Base-by-base conservation (phyloP, 352 stramenopile genomes). In the Phytopythium chamaehyphon region DNA sequence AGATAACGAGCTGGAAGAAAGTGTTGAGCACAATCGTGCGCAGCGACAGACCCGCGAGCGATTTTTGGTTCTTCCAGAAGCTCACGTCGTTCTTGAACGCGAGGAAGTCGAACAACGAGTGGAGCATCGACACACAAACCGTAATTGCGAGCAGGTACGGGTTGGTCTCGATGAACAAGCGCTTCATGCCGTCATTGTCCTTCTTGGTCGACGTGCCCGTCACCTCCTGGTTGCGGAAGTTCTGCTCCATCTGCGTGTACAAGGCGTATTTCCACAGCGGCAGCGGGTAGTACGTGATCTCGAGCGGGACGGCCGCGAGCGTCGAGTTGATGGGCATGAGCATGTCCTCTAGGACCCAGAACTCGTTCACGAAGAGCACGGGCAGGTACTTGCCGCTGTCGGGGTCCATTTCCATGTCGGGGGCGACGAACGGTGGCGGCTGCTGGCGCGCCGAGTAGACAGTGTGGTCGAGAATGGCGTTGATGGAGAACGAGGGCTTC, bases 11-110 rank as follows among this genome's bases (percentile, higher is more conserved):
- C 71, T 98, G 95, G 71, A 98, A 98, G 59, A 99, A 90, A 66
- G 96, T 92, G 64, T 99, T 98, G 36, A 98, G 78, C 62, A 96
- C 92, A 18, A 99, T 76, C 8, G 90, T 93, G 40, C 95, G 81
- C 26, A 98, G 79, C 55, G 86, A 98, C 8, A 99, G 68, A 1
- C 97, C 97, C 26, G 90, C 93, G 19, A 99, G 80, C 61, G 90
- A 98, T 46, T 98, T 98, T 57, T 99, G 97, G 52, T 97, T 96
- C 42, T 87, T 78, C 97, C 97, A 99, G 71, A 99, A 99, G 42
- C 86, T 92, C 56, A 99, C 95, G 70, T 99, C 97, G 62, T 96
- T 98, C 67, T 98, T 98, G 69, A 99, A 99, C 11, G 97, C 98
- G 46, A 99, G 58, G 57, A 99, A 98, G 64, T 99, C 96, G 70